Percentiles rank a stretch among this genome's conserved stretches.
These are phyloP conservation scores for Ramularia endophylla DNA, from an alignment of 2,329 filamentous ascomycete species.

Conservation along the genomic window DNA sequence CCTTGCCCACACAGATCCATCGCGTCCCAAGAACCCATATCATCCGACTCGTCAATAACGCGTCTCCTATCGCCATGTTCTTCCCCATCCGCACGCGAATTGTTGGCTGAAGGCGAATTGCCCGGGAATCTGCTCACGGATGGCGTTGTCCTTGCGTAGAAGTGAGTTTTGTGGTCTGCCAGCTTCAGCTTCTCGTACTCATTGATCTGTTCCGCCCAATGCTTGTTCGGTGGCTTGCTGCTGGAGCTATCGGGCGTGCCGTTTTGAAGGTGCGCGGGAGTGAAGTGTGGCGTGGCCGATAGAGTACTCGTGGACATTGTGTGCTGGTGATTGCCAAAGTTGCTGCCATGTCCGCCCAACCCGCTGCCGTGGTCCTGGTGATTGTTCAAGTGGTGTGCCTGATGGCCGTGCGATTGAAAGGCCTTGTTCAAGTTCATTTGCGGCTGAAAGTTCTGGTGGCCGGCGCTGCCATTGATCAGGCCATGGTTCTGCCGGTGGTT, in stretches of 20 bases:
- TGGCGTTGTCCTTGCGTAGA: slow-evolving; percentile 65
- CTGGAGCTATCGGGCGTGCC: slow-evolving; percentile 51
- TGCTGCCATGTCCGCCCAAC: slow-evolving; percentile 51
- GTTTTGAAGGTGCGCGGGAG: slow-evolving; percentile 54
- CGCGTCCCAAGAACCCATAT: slow-evolving; percentile 70
- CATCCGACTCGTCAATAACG: slow-evolving; percentile 52
- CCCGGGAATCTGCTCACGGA: slow-evolving; percentile 24
- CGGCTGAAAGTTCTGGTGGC: slow-evolving; percentile 49
- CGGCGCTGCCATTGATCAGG: slow-evolving; percentile 67
- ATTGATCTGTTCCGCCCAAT: slow-evolving; percentile 85
- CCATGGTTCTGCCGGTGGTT: slow-evolving; percentile 62
- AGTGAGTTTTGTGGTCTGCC: slow-evolving; percentile 45
- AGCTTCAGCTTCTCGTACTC: slow-evolving; percentile 26
- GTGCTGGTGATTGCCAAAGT: slow-evolving; percentile 55
- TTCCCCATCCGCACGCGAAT: slow-evolving; percentile 46
- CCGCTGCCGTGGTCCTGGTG: slow-evolving; percentile 41
- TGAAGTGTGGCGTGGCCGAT: slow-evolving; percentile 58
- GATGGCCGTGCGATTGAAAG: slow-evolving; percentile 50
- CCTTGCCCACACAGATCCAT: slow-evolving; percentile 96
- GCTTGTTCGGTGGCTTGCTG: slow-evolving; percentile 56
- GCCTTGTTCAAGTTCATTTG: slow-evolving; percentile 62
- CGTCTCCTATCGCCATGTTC: slow-evolving; percentile 58
- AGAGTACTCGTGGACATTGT: slow-evolving; percentile 57
- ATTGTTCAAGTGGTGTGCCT: slow-evolving; percentile 34
- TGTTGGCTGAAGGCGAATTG: slow-evolving; percentile 28